Evolutionary conservation across 2,329 filamentous ascomycete genomes (phyloP).

Genomic region (Cladosporium phlei): DNA sequence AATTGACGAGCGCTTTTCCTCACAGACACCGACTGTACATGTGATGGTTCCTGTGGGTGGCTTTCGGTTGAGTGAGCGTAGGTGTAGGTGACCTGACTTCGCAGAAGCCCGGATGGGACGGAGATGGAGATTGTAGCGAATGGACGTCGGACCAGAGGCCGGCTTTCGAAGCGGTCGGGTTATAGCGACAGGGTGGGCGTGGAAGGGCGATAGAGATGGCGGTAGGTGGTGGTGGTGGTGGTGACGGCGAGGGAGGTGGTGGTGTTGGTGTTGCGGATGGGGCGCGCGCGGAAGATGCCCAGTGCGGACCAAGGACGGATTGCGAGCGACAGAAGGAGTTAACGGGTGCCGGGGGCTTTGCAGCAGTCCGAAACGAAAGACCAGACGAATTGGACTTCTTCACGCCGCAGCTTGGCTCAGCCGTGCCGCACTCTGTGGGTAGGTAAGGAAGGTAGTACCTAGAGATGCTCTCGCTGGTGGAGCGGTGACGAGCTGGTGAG

Average conservation of each 20-base stretch:
- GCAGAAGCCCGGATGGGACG: slow-evolving; percentile 22
- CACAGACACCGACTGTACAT: neutral
- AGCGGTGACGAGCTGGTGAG: too few relatives aligned
- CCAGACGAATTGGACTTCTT: too few relatives aligned
- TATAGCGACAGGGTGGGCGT: slow-evolving; percentile 7
- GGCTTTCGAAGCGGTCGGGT: slow-evolving; percentile 14
- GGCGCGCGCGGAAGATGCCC: neutral
- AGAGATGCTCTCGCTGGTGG: too few relatives aligned
- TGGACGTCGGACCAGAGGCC: slow-evolving; percentile 29
- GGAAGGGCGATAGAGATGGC: neutral
- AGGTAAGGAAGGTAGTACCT: too few relatives aligned
- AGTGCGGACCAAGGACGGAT: neutral
- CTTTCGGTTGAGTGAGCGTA: slow-evolving; percentile 15
- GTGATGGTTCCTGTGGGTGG: neutral
- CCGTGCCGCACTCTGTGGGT: too few relatives aligned
- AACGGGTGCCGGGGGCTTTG: too few relatives aligned
- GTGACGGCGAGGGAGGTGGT: neutral
- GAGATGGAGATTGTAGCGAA: slow-evolving; percentile 22
- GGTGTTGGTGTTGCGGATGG: neutral
- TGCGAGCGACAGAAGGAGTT: too few relatives aligned
- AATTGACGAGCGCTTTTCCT: neutral
- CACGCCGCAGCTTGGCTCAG: too few relatives aligned
- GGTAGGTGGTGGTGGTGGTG: neutral
- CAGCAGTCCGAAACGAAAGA: too few relatives aligned
- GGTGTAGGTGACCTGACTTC: too few relatives aligned